These are phyloP conservation scores for Hippophae gyantsensis DNA, from an alignment of 306 rosid species.

Conservation along the genomic window DNA sequence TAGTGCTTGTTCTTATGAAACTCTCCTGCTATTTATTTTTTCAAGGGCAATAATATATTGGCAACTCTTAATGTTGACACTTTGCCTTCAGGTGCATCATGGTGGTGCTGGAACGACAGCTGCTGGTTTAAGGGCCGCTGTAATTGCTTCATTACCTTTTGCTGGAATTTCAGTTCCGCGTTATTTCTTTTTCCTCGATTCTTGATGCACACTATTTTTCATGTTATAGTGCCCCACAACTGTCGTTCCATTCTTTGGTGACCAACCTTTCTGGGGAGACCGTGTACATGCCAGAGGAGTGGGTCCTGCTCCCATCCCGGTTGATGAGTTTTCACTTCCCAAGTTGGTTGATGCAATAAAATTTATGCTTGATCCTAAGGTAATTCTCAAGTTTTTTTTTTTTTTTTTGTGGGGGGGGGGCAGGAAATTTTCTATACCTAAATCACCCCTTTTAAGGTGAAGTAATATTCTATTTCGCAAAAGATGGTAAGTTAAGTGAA, in stretches of 20 bases:
- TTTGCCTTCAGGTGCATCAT: constrained; percentile 72
- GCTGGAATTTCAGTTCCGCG: constrained; percentile 11
- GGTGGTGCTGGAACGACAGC: constrained; percentile 99
- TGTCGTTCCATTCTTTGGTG: constrained; percentile 90
- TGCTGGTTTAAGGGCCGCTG: constrained; percentile 97
- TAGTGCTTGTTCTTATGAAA: background rate
- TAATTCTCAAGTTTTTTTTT: constrained; percentile 17
- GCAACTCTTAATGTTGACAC: constrained; percentile 8
- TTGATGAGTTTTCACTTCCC: constrained; percentile 81
- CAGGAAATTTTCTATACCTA: no score
- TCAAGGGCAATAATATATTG: background rate
- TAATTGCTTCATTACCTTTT: constrained; percentile 26
- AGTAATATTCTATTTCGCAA: no score
- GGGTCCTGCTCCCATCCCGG: constrained; percentile 87
- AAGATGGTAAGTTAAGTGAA: no score
- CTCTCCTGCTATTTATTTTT: background rate
- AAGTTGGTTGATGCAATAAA: constrained; percentile 70
- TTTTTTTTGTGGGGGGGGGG: no score
- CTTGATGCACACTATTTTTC: constrained; percentile 8
- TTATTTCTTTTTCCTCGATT: constrained; percentile 1
- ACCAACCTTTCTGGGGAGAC: constrained; percentile 99
- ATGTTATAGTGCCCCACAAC: constrained; percentile 76
- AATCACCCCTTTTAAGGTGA: no score
- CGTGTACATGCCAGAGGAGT: constrained; percentile 88
- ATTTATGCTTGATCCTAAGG: constrained; percentile 84